A percentile compares a stretch with the other conserved stretches of the same genome.
These are phyloP conservation scores for Gracilaria caudata DNA, from an alignment of 23 red algal genomes.

Conservation along the genomic window DNA sequence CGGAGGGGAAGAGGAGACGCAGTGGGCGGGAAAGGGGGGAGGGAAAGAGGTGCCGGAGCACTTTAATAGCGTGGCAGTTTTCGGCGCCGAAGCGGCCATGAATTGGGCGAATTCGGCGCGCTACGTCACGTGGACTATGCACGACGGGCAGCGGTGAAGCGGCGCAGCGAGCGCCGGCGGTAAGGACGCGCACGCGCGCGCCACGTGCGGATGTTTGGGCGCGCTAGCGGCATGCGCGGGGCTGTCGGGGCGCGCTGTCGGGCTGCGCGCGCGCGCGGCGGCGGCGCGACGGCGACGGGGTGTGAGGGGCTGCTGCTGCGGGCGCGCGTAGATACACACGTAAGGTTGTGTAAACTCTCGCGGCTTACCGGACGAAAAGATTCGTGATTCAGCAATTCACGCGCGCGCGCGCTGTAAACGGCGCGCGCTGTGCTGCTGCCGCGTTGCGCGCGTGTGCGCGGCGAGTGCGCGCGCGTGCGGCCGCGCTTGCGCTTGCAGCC, in stretches of 20 bases:
- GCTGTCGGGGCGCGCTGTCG: no score
- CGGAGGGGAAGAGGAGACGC: background rate
- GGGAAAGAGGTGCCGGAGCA: background rate
- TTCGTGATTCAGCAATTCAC: background rate
- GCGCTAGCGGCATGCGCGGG: no score
- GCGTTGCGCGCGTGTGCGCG: background rate
- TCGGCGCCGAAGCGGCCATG: background rate
- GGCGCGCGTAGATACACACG: no score
- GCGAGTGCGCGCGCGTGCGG: no score
- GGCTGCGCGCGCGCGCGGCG: no score
- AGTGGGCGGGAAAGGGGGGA: background rate
- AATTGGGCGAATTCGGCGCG: constrained; percentile 37
- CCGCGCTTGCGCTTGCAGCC: no score
- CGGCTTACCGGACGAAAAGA: background rate
- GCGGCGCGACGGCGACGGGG: no score
- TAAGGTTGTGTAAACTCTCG: background rate
- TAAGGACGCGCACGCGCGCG: background rate
- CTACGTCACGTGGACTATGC: constrained; percentile 39
- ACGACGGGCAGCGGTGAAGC: background rate
- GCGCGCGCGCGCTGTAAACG: background rate
- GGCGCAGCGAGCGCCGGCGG: background rate
- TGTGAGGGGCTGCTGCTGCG: no score
- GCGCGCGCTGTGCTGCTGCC: background rate
- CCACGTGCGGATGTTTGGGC: background rate
- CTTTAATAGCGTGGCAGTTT: constrained; percentile 6